These are phyloP conservation scores for Pistacia integerrima DNA, from an alignment of 345 rosid species.

Conservation along the genomic window DNA sequence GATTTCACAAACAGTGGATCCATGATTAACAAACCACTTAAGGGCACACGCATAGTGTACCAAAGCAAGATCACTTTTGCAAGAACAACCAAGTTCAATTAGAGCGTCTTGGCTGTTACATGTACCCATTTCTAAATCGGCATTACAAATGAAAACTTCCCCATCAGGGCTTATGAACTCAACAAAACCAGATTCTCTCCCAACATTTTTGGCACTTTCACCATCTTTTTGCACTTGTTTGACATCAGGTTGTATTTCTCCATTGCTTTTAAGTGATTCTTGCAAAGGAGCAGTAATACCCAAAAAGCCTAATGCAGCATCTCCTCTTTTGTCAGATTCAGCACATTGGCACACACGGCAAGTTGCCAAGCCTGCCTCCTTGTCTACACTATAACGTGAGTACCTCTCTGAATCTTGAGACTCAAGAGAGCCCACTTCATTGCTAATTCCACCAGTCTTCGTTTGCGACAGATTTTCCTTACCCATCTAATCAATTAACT, in stretches of 20 bases:
- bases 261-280: conserved; percentile 47
- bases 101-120: conserved; percentile 48
- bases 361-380: conserved; percentile 60
- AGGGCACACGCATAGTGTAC: conserved; percentile 96
- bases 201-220: conserved; percentile 39
- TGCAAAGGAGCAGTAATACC: conserved; percentile 61
- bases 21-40: conserved; percentile 95
- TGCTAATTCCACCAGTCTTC: conserved; percentile 37
- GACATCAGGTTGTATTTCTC: conserved; percentile 26
- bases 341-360: conserved; percentile 98
- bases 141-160: conserved; percentile 68
- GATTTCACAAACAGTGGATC: conserved; percentile 91
- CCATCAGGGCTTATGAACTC: conserved; percentile 78
- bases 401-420: conserved; percentile 40
- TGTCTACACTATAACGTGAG: conserved; percentile 64
- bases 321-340: conserved; percentile 90
- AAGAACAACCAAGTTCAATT: conserved; percentile 90
- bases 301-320: conserved; percentile 68
- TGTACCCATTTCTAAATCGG: conserved; percentile 78
- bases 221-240: conserved; percentile 25
- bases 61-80: conserved; percentile 85
- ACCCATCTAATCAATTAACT: conserved; percentile 48
- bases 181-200: conserved; percentile 50
- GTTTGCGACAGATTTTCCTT: conserved; percentile 56
- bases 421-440: conserved; percentile 42